Evolutionary conservation across 2,329 filamentous ascomycete species (phyloP).

Genomic region (Torrubiella hemipterigena): DNA sequence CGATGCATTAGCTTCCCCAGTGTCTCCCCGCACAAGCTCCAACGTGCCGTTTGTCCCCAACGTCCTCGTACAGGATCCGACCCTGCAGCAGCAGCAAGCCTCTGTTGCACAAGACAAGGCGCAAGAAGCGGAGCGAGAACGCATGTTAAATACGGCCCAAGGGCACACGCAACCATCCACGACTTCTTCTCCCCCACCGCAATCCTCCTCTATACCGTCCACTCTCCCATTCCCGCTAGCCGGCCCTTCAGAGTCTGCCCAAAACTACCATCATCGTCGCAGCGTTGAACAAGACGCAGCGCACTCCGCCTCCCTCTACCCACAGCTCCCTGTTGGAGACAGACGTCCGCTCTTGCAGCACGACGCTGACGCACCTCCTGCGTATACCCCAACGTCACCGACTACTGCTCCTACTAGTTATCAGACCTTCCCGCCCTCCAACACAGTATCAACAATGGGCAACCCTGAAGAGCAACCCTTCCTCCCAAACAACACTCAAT

Average conservation of each 20-base stretch:
- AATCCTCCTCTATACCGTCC: conserved; percentile 6
- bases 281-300: conserved; percentile 13
- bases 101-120: conserved; percentile 23
- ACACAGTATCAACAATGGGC: conserved; percentile 26
- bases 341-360: conserved; percentile 9
- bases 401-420: conserved; percentile 22
- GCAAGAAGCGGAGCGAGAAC: conserved; percentile 30
- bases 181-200: conserved; percentile 3
- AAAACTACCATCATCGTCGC: conserved; percentile 10
- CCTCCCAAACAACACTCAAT: conserved; percentile 30
- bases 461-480: conserved; percentile 29
- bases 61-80: conserved; percentile 36
- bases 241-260: conserved; percentile 1
- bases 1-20: conserved; percentile 13
- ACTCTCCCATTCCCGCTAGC: too few relatives aligned
- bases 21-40: conserved; percentile 15
- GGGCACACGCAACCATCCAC: conserved; percentile 5
- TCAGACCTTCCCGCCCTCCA: conserved; percentile 25
- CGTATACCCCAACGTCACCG: conserved; percentile 27
- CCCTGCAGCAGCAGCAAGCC: conserved; percentile 20
- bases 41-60: conserved; percentile 33
- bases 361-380: conserved; percentile 33
- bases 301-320: not conserved
- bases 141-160: conserved; percentile 15
- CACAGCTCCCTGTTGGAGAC: conserved; percentile 1